Evolutionary conservation across 371 early-diverging fungal species (phyloP), one percentile per base, ranked within the genome.

Genomic region (Zychaea mexicana): DNA sequence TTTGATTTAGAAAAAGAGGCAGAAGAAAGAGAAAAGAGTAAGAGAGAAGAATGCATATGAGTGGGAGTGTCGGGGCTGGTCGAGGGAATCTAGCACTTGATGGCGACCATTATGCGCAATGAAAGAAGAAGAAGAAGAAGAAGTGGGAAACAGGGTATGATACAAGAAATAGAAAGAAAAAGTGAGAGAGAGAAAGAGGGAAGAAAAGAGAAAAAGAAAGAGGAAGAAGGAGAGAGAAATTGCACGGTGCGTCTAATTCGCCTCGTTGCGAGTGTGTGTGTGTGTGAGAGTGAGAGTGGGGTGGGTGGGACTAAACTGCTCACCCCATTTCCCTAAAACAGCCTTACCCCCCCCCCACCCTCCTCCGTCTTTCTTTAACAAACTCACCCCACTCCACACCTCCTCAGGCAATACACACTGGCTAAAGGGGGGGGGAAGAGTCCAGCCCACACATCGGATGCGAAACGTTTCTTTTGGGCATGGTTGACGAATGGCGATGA

Each of bases 11-110:
- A 55, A 39, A 45, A 56, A 63, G 46, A 28, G 12, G 32, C 47
- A 66, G 54, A 33, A 31, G n/a, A 46, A 31, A 56, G 24, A 46
- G n/a, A 45, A 38, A 28, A 52, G 8, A 46, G 9, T 24, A 28
- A 4, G 21, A 19, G 3, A 27, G 39, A 6, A 38, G 26, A 33
- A 33, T 13, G 24, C 36, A 42, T 27, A 53, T n/a, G 30, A 19
- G 32, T 26, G 19, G 21, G 52, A 10, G 4, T 22, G 17, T 31
- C 31, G n/a, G n/a, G 60, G 22, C 2, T 30, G 57, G 24, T 19
- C 17, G n/a, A 13, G 31, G 39, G 60, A 49, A 60, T 33, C 24
- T 67, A 62, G 57, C 42, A 62, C 26, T 36, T 28, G 58, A 62
- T 62, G 59, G 53, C 55, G 53, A 32, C 30, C 33, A 58, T 47